Evolutionary conservation across 1,284 basidiomycete genomes (phyloP).

Genomic region (Fomitopsis pinicola): DNA sequence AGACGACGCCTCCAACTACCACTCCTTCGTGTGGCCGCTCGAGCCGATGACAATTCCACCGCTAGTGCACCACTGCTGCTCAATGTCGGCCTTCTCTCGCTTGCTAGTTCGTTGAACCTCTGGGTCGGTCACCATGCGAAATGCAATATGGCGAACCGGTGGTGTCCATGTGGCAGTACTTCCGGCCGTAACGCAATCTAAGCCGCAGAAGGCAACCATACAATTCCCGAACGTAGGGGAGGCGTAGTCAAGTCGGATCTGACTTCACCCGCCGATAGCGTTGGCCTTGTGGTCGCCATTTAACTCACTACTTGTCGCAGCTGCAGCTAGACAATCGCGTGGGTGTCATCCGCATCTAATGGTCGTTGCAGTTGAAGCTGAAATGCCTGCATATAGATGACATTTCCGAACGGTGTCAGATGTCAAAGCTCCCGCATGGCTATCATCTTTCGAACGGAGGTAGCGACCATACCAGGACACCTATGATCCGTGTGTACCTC

Average conservation of each 20-base stretch:
- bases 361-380: neutral
- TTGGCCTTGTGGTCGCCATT: no score
- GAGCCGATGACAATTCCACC: no score
- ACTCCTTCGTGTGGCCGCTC: no score
- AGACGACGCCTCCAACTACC: neutral
- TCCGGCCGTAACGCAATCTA: neutral
- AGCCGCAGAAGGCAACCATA: neutral
- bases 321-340: no score
- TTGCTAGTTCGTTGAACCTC: no score
- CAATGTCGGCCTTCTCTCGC: no score
- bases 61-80: no score
- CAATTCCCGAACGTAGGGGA: neutral
- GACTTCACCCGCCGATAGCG: neutral
- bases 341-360: neutral
- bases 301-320: no score
- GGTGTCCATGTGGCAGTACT: neutral
- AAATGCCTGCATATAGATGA: neutral
- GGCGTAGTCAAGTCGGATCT: neutral
- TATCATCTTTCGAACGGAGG: neutral
- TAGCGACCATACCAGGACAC: neutral
- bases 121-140: no score
- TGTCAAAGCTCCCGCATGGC: neutral
- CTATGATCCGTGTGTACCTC: neutral
- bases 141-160: no score
- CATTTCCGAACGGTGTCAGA: neutral